phyloP scores from a whole-genome alignment of 805 yeast genomes.

The Middelhovenomyces tepae region DNA sequence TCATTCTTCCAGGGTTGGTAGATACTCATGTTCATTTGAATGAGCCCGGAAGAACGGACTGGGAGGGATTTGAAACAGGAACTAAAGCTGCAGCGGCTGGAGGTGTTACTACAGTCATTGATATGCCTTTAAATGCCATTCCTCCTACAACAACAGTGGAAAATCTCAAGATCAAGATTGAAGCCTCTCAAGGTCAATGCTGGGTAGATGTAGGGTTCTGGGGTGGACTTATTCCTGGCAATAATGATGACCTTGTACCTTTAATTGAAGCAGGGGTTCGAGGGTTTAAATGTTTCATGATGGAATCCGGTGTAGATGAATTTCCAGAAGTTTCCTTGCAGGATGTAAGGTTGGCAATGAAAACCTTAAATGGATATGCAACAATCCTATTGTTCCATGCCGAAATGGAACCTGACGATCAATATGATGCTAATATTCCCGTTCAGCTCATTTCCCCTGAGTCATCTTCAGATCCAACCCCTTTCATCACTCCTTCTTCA shows the following conservation, averaged over 20 bases:
- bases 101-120: constrained; percentile 91
- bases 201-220: constrained; percentile 95
- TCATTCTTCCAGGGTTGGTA: constrained; percentile 81
- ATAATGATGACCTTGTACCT: constrained; percentile 60
- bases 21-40: constrained; percentile 92
- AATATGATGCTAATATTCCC: constrained; percentile 10
- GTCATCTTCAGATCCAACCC: constrained; percentile 22
- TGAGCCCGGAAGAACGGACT: constrained; percentile 96
- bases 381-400: constrained; percentile 90
- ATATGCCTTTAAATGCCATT: constrained; percentile 92
- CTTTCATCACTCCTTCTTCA: too few species aligned
- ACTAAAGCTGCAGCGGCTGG: constrained; percentile 92
- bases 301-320: constrained; percentile 94
- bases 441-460: constrained; percentile 8
- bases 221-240: constrained; percentile 90
- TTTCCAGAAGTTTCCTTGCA: constrained; percentile 70
- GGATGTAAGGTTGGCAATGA: constrained; percentile 62
- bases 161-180: constrained; percentile 64
- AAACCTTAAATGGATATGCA: constrained; percentile 46
- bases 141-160: constrained; percentile 88
- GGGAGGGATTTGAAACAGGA: constrained; percentile 98
- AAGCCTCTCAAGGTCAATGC: constrained; percentile 71
- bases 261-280: constrained; percentile 79
- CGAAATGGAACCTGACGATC: constrained; percentile 56
- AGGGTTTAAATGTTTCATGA: constrained; percentile 88